These are phyloP conservation scores for Rutstroemia sp. DNA, from an alignment of 2,329 filamentous ascomycete genomes.

Conservation along the genomic window DNA sequence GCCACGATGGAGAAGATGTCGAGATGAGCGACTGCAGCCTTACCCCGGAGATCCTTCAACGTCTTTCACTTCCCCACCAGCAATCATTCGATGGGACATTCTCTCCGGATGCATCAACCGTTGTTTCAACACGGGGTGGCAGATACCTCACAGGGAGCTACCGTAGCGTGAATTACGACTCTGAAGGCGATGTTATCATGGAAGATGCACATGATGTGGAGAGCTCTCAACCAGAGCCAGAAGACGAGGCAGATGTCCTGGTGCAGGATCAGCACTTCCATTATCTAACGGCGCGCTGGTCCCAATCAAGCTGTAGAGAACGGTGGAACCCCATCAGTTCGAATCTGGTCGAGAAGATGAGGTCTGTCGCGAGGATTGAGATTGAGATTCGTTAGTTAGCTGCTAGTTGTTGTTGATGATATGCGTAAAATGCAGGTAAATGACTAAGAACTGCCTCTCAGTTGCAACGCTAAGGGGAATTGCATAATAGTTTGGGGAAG, in stretches of 20 bases:
- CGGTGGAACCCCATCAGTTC: constrained; percentile 2
- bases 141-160: constrained; percentile 1
- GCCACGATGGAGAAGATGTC: constrained; percentile 13
- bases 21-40: constrained; percentile 7
- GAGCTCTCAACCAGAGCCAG: constrained; percentile 5
- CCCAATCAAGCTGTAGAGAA: neutral
- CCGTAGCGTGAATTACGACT: constrained; percentile 12
- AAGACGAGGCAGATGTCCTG: neutral
- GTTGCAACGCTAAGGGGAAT: neutral
- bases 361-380: constrained; percentile 8
- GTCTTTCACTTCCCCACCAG: neutral
- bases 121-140: neutral
- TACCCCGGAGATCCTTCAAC: neutral
- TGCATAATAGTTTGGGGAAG: neutral
- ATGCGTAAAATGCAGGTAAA: neutral
- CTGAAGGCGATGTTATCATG: constrained; percentile 23
- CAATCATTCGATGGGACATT: constrained; percentile 20
- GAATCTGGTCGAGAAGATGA: constrained; percentile 32
- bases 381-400: constrained; percentile 2
- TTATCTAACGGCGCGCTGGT: constrained; percentile 8
- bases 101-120: neutral
- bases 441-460: neutral
- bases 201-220: constrained; percentile 14
- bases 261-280: constrained; percentile 2
- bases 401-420: neutral